A percentile compares a stretch with the other conserved stretches of the same genome.
Evolutionary conservation across 148 eudicot genomes (phyloP).

Genomic region (Tetragonia tetragonoides): DNA sequence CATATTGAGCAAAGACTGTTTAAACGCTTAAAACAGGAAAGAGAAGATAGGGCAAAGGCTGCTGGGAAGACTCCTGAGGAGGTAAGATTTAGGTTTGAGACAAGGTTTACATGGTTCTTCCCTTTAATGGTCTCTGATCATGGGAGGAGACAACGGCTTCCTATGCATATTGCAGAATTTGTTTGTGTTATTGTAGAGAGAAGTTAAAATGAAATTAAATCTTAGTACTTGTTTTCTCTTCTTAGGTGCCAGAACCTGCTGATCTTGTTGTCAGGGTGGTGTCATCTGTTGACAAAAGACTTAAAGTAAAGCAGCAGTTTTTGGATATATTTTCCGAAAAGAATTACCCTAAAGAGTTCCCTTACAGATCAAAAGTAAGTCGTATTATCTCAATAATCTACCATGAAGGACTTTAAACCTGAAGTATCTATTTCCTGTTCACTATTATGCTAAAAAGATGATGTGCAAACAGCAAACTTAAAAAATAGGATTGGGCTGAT

Average conservation of each 20-base stretch:
- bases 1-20: constrained; percentile 73
- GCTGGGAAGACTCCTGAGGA: constrained; percentile 47
- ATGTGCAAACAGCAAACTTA: not conserved
- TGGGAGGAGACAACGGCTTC: not conserved
- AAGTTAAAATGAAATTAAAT: not conserved
- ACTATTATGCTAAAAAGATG: not conserved
- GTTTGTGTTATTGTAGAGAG: not conserved
- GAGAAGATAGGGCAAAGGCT: constrained; percentile 61
- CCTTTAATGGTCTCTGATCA: not conserved
- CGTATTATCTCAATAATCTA: constrained; percentile 7
- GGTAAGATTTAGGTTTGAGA: constrained; percentile 39
- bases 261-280: constrained; percentile 81
- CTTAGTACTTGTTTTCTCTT: not conserved
- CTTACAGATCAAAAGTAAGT: constrained; percentile 79
- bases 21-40: constrained; percentile 57
- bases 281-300: constrained; percentile 58
- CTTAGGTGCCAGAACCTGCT: constrained; percentile 62
- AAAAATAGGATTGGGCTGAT: not conserved
- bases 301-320: constrained; percentile 82
- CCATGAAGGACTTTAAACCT: not conserved
- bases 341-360: constrained; percentile 72
- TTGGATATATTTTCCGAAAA: constrained; percentile 60
- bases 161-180: not conserved
- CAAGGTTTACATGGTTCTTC: not conserved
- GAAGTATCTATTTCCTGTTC: not conserved